Evolutionary conservation across 306 rosid species (phyloP), one percentile per base, ranked within the genome.

Genomic region (Chamaecrista fasciculata): DNA sequence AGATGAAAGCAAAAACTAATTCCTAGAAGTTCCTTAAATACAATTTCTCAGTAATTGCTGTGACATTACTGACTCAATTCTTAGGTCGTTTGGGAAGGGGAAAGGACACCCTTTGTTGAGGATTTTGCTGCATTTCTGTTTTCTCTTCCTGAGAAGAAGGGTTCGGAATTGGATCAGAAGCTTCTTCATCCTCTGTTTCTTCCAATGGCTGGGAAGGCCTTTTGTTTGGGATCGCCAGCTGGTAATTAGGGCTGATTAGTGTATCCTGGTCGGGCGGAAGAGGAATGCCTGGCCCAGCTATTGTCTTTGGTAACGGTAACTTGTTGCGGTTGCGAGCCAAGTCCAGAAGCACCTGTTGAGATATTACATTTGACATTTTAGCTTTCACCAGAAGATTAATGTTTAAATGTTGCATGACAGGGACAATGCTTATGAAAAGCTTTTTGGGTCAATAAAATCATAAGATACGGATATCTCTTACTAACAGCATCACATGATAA

Each of bases 231-330:
- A 91, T 63, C 6, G 81, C 91, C 62, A 91, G 75, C 76, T 89
- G 98, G 66, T 89, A 90, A 78, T 89, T 92, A 9, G 98, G 93
- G 62, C 80, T 76, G 76, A 89, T 76, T 60, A 92, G 72, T 1
- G 96, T 87, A 81, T 92, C 96, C 67, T 84, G 89, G 40, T 92
- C 95, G 0, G 87, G 92, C 18, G 96, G 97, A 64, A 92, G 88
- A 1, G 92, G 73, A 34, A 92, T 50, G 39, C 87, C 95, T 19
- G 91, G 90, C 67, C 95, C 93, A 0, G 88, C 74, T 61, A 84
- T 73, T 49, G 85, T 60, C 85, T 78, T 90, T 3, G 91, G 96
- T 46, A 93, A 67, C 7, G 96, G 96, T 48, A 86, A 86, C 76
- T 86, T 90, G 79, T 90, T 93, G 50, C 96, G 77, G 78, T 79